Base-by-base conservation (phyloP, 2,329 filamentous ascomycete genomes). In the Colletotrichum sp. region DNA sequence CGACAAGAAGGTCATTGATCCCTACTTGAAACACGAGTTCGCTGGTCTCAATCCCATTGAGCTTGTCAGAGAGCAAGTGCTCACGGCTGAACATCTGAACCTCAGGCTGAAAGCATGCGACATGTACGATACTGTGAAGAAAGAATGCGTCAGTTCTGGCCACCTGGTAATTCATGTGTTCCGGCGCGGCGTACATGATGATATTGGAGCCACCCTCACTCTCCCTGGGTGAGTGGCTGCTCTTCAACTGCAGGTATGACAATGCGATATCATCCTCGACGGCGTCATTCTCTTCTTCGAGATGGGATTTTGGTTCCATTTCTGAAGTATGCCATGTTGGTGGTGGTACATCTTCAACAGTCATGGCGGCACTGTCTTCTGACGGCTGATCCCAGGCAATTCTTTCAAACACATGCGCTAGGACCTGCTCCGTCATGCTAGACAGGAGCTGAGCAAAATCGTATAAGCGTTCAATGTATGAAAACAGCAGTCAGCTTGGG, bases 261-360 rank as follows among this genome's bases (percentile, higher is more conserved):
- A 43, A 43, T 43, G 38, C 38, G 0, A 43, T 5, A 43, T 43
- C 38, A n/a, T 43, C 5, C 18, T 3, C 38, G 1, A 0, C 38
- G 38, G 38, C 18, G 0, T 43, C 0, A 0, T n/a, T 43, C 8
- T 1, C 38, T 43, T 43, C 18, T n/a, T 43, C 38, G 18, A 9
- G 8, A 0, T 43, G 16, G 18, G 38, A 3, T 0, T 1, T 43
- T 0, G 38, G 5, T 10, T 43, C 9, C 8, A 8, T 43, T 43
- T n/a, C 38, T n/a, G 38, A 43, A 43, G 38, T n/a, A n/a, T 43
- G 16, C 38, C 38, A 5, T 43, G 38, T 5, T n/a, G 38, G 5
- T 0, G 18, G 38, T 6, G 38, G 38, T 43, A n/a, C 18, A n/a
- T n/a, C 38, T 43, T 43, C 38, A 43, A 43, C 16, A 43, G 38